Evolutionary conservation across 2,329 filamentous ascomycete species (phyloP), one percentile per base, ranked within the genome.

Genomic region (Rhinocladiella similis): DNA sequence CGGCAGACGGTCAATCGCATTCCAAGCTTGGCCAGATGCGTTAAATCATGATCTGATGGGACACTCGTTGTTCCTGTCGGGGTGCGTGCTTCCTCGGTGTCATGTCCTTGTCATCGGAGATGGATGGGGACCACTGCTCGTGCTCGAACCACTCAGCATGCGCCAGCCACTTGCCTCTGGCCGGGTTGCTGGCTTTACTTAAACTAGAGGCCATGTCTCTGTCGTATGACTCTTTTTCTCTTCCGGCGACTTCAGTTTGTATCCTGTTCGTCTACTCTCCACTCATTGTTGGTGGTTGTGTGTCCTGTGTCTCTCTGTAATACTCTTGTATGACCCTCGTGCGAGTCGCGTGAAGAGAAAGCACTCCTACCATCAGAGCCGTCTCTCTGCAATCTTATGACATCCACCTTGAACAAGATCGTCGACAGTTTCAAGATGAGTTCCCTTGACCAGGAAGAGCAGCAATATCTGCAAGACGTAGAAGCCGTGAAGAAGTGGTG

Each of bases 401-500:
- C 57, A 20, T 49, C 54, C 20, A 47, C 45, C 45, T 14, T 62
- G 27, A 36, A 52, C 27, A 61, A 58, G 46, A 39, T 61, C 20
- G 46, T 59, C 47, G 54, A 56, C 42, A 39, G 56, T n/a, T 53
- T 57, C 58, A 63, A 61, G 25, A 78, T 78, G 74, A 66, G 72
- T 65, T 70, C 69, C 43, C 61, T 77, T 61, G 84, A 88, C 56
- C 83, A 87, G 20, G 88, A 91, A 69, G 87, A 92, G 73, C 74
- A 88, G 67, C 77, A 86, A 68, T 96, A 88, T 77, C 81, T 85
- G 68, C 82, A 88, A 65, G 94, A 99, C 72, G 91, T 97, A 58
- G 85, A 88, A 68, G 85, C 88, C 65, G 88, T 97, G 65, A 90
- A 97, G 83, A 78, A 88, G 74, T 99, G 94, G 94, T 99, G 94